Percentiles rank a stretch among this genome's conserved stretches.
Conservation (phyloP, 2,329 filamentous ascomycete species). For the Sclerotinia subarctica region DNA sequence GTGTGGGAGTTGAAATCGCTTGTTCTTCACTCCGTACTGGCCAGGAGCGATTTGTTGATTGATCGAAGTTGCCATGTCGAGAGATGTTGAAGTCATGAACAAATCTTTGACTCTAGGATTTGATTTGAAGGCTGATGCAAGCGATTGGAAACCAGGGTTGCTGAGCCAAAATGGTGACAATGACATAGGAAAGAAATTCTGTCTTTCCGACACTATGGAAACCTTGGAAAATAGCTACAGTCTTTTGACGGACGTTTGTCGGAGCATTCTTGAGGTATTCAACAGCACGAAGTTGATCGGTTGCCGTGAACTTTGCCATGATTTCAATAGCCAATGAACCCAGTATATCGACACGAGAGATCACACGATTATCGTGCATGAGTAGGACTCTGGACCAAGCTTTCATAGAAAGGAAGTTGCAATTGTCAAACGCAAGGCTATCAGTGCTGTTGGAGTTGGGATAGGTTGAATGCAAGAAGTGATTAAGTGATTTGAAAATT, state of each 20-base stretch:
- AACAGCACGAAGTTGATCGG: no score
- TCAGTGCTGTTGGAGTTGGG: rapidly evolving
- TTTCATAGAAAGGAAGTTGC: not conserved
- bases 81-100: no score
- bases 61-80: no score
- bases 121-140: not conserved
- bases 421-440: no score
- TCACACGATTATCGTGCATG: not conserved
- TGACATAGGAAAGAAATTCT: not conserved
- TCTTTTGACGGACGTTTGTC: not conserved
- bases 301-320: no score
- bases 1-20: no score
- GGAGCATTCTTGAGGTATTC: not conserved
- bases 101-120: no score
- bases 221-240: not conserved
- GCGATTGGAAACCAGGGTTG: not conserved
- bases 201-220: not conserved
- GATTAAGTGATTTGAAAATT: not conserved
- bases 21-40: no score
- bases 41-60: no score
- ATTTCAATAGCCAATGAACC: no score
- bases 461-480: not conserved
- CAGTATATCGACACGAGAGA: no score
- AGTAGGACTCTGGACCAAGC: not conserved
- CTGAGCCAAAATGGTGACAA: not conserved